Percentiles rank a stretch among this genome's conserved stretches.
Evolutionary conservation across 2,329 filamentous ascomycete species (phyloP).

Genomic region (Sarocladiaceae sp.): DNA sequence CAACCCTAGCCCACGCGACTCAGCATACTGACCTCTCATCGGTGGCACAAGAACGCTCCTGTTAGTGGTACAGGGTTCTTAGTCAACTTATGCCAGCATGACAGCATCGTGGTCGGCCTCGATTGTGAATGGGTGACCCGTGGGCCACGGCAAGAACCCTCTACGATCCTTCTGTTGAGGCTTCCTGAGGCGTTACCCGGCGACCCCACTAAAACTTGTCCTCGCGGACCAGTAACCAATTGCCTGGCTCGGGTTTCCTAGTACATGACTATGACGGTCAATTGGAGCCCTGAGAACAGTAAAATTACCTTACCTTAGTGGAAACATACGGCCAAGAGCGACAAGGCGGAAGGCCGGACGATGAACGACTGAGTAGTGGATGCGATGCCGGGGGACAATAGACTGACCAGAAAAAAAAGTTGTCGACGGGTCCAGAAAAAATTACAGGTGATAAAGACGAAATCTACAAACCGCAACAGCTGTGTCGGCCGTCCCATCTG

Average conservation of each 20-base stretch:
- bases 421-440: background rate
- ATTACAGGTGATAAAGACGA: background rate
- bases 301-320: slow-evolving; percentile 6
- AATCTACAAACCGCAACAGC: background rate
- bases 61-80: too few species aligned
- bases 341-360: background rate
- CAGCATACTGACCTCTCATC: background rate
- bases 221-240: background rate
- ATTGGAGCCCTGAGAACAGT: background rate
- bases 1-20: slow-evolving; percentile 4
- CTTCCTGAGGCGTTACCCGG: background rate
- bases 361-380: slow-evolving; percentile 1
- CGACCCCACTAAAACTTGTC: slow-evolving; percentile 2
- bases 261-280: background rate
- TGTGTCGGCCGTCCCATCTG: background rate
- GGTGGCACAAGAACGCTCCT: background rate
- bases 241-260: slow-evolving; percentile 2
- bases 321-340: background rate
- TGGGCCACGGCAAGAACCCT: too few species aligned
- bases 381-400: slow-evolving; percentile 5
- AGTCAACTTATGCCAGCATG: too few species aligned
- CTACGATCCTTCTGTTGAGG: too few species aligned
- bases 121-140: too few species aligned
- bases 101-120: too few species aligned
- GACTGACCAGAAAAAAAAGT: slow-evolving; percentile 9